phyloP scores from a whole-genome alignment of 495 filamentous ascomycete genomes.

The Platismatia glauca region DNA sequence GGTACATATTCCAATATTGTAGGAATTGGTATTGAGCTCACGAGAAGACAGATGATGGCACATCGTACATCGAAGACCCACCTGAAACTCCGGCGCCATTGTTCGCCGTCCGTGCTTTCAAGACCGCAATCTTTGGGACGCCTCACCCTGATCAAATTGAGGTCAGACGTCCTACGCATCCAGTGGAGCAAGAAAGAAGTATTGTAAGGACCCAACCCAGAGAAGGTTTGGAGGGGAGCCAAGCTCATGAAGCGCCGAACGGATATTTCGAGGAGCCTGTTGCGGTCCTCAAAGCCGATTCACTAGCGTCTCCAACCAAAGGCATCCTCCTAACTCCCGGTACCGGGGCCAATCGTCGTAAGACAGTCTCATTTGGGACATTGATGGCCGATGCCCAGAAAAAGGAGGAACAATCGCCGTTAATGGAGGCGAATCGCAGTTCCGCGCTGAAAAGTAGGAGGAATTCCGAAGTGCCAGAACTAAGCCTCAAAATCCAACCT shows the following conservation, averaged over 20 bases:
- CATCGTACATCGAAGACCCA: slow-evolving; percentile 40
- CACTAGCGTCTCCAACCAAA: slow-evolving; percentile 54
- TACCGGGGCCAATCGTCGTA: slow-evolving; percentile 64
- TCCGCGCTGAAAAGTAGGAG: slow-evolving; percentile 15
- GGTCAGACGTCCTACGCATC: neutral
- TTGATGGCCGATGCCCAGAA: slow-evolving; percentile 32
- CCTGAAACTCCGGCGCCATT: slow-evolving; percentile 91
- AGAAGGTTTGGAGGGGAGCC: slow-evolving; percentile 6
- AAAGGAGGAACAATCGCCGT: slow-evolving; percentile 13
- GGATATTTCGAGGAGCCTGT: neutral
- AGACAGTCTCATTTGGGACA: slow-evolving; percentile 81
- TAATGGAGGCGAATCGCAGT: slow-evolving; percentile 28
- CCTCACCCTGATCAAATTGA: slow-evolving; percentile 34
- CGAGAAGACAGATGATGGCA: slow-evolving; percentile 11
- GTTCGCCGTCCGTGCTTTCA: slow-evolving; percentile 88
- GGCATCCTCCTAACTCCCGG: slow-evolving; percentile 88
- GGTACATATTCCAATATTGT: slow-evolving; percentile 9
- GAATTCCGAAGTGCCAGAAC: slow-evolving; percentile 23
- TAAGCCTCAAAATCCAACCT: slow-evolving; percentile 20
- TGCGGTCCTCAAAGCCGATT: slow-evolving; percentile 22
- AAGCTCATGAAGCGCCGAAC: slow-evolving; percentile 21
- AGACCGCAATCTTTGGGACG: slow-evolving; percentile 83
- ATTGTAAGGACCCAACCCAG: neutral
- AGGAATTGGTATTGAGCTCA: neutral
- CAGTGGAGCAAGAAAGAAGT: neutral